phyloP scores from a whole-genome alignment of 441 rosid species.

The Mallotus repandus region DNA sequence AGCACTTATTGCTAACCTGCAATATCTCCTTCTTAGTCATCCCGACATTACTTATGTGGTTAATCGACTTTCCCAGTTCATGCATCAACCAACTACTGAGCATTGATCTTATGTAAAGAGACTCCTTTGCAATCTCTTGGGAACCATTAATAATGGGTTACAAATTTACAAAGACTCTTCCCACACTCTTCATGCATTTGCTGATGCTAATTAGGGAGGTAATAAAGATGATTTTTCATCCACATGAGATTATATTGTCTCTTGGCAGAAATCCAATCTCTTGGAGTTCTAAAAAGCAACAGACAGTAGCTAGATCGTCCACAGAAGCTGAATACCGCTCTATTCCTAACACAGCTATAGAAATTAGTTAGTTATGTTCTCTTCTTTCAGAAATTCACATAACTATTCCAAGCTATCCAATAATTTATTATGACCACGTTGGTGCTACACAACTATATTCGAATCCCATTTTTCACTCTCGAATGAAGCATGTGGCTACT shows the following conservation, averaged over 20 bases:
- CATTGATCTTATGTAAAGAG: background rate
- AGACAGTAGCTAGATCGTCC: no score
- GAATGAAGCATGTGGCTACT: no score
- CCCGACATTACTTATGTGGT: no score
- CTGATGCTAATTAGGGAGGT: background rate
- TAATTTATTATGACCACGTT: background rate
- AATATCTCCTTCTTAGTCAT: background rate
- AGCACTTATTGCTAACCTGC: background rate
- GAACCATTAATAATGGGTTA: background rate
- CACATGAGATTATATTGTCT: background rate
- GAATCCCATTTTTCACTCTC: background rate
- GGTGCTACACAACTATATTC: no score
- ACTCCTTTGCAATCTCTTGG: background rate
- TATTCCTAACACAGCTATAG: no score
- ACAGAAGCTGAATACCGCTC: no score
- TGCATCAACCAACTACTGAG: background rate
- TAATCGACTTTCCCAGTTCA: background rate
- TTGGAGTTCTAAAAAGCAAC: no score
- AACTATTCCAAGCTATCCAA: background rate
- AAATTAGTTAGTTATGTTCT: background rate
- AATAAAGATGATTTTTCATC: background rate
- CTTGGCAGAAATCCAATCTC: no score
- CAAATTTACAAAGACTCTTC: background rate
- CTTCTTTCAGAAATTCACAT: background rate
- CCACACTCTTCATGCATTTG: background rate